phyloP scores from a whole-genome alignment of 2,329 filamentous ascomycete genomes.

The Fusarium virguliforme region DNA sequence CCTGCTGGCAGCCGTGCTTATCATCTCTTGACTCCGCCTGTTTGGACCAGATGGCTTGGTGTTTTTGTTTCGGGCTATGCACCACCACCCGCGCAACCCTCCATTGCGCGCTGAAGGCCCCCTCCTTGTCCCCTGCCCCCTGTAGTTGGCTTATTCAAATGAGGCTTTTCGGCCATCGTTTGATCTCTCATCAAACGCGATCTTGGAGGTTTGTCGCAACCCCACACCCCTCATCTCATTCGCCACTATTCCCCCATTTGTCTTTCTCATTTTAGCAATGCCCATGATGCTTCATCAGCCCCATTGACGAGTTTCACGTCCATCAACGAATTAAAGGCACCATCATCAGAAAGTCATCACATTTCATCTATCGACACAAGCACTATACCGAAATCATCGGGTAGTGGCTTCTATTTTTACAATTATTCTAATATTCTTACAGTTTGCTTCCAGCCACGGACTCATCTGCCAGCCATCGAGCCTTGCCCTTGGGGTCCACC shows the following conservation, averaged over 20 bases:
- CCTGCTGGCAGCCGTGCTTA: constrained; percentile 8
- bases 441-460: constrained; percentile 54
- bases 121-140: constrained; percentile 23
- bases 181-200: constrained; percentile 30
- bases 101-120: constrained; percentile 32
- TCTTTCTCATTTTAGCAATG: constrained; percentile 19
- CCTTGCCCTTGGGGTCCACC: constrained; percentile 62
- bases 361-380: constrained; percentile 50
- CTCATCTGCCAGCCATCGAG: constrained; percentile 57
- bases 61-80: constrained; percentile 28
- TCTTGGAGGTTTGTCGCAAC: constrained; percentile 47
- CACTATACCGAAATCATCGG: constrained; percentile 39
- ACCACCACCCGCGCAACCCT: constrained; percentile 32
- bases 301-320: constrained; percentile 25
- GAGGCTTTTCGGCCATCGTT: constrained; percentile 41
- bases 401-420: constrained; percentile 51
- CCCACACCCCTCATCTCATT: constrained; percentile 42
- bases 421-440: constrained; percentile 43
- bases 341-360: constrained; percentile 38
- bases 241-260: constrained; percentile 28
- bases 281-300: constrained; percentile 31
- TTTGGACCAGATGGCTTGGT: constrained; percentile 24
- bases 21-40: constrained; percentile 24
- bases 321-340: constrained; percentile 20
- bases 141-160: constrained; percentile 33